Base-by-base conservation (phyloP, 2,329 filamentous ascomycete species). In the Aspergillus costaricaensis region DNA sequence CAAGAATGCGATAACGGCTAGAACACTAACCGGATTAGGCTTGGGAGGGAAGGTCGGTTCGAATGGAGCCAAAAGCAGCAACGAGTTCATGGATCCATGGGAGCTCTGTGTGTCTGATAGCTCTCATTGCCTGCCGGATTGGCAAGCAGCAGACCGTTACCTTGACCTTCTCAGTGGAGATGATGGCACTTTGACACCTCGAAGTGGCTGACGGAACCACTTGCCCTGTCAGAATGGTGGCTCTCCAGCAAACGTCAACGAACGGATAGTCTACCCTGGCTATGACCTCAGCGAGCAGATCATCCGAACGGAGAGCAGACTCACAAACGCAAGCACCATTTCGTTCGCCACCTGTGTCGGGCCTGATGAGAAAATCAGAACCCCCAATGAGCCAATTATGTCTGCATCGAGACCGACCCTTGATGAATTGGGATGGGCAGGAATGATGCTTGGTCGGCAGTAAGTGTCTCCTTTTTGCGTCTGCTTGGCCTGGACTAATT, bases 201-300 rank as follows among this genome's bases (percentile, higher is more conserved):
- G 44, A 23, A 50, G 25, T 50, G 47, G 47, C 47, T 50, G 47
- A 10, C 47, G 25, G 25, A 17, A 27, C 4, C 10, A 32, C 47
- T 50, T 27, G 25, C 30, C 47, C 47, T 50, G 47, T 32, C 47
- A 50, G 27, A 50, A 17, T 27, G 47, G 25, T n/a, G 44, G 47
- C 9, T 30, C 9, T 19, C 47, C 25, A 50, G 47, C 47, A 25
- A 50, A 50, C 47, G 47, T 50, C 47, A 50, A 50, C 25, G 47
- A 50, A 30, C 6, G 39, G n/a, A 44, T 17, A 32, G 39, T 32
- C 39, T 9, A 23, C 19, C 19, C 53, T 15, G 53, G n/a, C 41
- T 55, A 55, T 55, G 53, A 55, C 53, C 53, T 55, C 53, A 55
- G 53, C 53, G 7, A 55, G 53, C 39, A 55, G 53, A 55, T 55